A percentile compares a stretch with the other conserved stretches of the same genome.
Evolutionary conservation across 2,329 filamentous ascomycete species (phyloP).

Genomic region (Penicillium palitans): DNA sequence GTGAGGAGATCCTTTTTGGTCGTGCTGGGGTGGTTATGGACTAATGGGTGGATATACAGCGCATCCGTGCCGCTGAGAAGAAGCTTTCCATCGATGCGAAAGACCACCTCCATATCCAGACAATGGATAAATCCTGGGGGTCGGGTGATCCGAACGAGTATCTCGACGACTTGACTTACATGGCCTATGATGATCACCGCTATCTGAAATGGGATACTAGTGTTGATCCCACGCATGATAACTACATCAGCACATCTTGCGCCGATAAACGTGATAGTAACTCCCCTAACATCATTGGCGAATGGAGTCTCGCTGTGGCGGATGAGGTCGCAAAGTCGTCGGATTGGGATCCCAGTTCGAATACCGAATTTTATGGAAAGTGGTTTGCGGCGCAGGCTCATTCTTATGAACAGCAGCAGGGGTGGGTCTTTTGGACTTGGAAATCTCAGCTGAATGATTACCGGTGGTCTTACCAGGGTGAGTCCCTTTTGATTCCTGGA

Average conservation of each 20-base stretch:
- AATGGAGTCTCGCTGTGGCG: constrained; percentile 58
- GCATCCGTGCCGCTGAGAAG: constrained; percentile 53
- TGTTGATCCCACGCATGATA: constrained; percentile 47
- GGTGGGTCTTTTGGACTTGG: constrained; percentile 64
- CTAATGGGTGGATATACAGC: too few relatives aligned
- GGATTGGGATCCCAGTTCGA: constrained; percentile 46
- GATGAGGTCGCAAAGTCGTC: constrained; percentile 49
- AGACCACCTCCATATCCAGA: constrained; percentile 55
- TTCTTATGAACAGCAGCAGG: constrained; percentile 55
- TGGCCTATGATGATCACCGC: constrained; percentile 60
- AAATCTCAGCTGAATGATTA: constrained; percentile 50
- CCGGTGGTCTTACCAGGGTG: constrained; percentile 34
- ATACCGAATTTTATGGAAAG: constrained; percentile 55
- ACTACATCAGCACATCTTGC: constrained; percentile 56
- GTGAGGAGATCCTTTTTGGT: too few relatives aligned
- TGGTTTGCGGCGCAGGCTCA: constrained; percentile 61
- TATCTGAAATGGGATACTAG: constrained; percentile 58
- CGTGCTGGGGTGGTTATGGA: too few relatives aligned
- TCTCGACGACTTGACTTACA: constrained; percentile 46
- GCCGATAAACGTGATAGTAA: constrained; percentile 46
- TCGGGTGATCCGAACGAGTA: constrained; percentile 54
- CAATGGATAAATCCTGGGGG: constrained; percentile 57
- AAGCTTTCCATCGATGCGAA: constrained; percentile 45
- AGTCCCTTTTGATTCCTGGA: constrained; percentile 2
- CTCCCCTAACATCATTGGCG: constrained; percentile 56